Base-by-base conservation (phyloP, 2,329 filamentous ascomycete genomes). In the Talaromyces pinophilus region DNA sequence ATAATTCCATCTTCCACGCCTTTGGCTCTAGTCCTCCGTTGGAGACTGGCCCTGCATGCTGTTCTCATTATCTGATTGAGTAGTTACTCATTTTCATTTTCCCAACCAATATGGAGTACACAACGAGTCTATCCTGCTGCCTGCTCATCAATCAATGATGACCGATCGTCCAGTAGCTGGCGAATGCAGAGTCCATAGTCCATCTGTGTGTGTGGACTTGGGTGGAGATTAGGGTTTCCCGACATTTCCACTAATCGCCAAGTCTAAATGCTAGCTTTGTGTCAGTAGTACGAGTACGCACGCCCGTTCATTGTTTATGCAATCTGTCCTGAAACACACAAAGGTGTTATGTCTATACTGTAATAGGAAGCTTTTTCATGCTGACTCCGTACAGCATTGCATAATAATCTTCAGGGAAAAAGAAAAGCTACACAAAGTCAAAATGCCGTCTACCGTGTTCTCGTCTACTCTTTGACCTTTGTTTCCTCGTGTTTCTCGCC, bases 191-290 rank as follows among this genome's bases (percentile, higher is more conserved):
- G 28, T n/a, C 25, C 50, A 33, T 28, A 4, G 35, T 17, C 54
- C n/a, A 55, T 55, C 30, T 55, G 52, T 55, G 52, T n/a, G 52
- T 55, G 54, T 57, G 54, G 52, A 22, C 54, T 22, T 5, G n/a
- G 54, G 54, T 57, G 54, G 54, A 40, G 33, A 57, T 40, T 40
- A 57, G 54, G 33, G 33, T 38, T 55, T 55, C 17, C 19, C 13
- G 22, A 52, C 48, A 52, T 54, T n/a, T 28, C 50, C 52, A 57
- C 52, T 57, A 38, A 57, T 40, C 54, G 30, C 54, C n/a, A 57
- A 38, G 60, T 48, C 38, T 46, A 61, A 42, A 44, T 48, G 17
- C 59, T 61, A 61, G 59, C 42, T 44, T 13, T 30, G 59, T 61
- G 42, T 61, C 54, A 40, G 54, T 38, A 48, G 44, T 22, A 48